Evolutionary conservation across 805 yeast genomes (phyloP), one percentile per base, ranked within the genome.

Genomic region (Wickerhamomyces chambardii): DNA sequence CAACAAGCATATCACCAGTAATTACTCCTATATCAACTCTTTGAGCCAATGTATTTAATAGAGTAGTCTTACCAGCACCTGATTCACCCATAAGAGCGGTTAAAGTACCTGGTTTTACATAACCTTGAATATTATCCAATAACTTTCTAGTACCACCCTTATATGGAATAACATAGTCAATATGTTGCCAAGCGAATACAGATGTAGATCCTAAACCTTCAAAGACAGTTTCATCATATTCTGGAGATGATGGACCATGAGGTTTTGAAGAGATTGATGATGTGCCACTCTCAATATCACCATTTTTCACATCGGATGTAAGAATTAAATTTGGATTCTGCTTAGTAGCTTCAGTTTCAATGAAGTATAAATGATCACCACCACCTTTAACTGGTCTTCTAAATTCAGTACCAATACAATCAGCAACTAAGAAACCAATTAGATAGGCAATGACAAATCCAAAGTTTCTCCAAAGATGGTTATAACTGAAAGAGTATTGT

Each of bases 391-490:
- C 46, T 10, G 50, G 66, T 50, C 66, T 68, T 46, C 73, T 72
- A 38, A 48, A 56, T 50, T 81, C 87, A 34, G 74, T 70, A 35
- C 72, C 59, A 29, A 75, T 42, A 36, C 78, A 78, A 50, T 72
- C 75, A 7, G 58, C 27, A 31, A 80, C 53, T 49, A 77, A 77
- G 14, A 72, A 59, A 31, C 45, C 47, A 37, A 77, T 61, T 19
- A 58, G 53, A 46, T 66, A 78, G 3, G 68, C 84, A 50, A 76
- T 51, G 39, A 72, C 39, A 40, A 80, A 73, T 49, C 87, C 95
- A 38, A 80, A 66, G 54, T 85, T 82, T 63, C 95, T 75, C 95
- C 95, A 85, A 33, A 71, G 67, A 55, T 85, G 84, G 16, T 56
- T 42, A 47, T 67, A 74, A 16, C 51, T 50, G 61, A 78, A 85